Percentiles rank a stretch among this genome's conserved stretches.
Conservation (phyloP, 192 early-diverging fungal genomes). For the Coemansia sp. region DNA sequence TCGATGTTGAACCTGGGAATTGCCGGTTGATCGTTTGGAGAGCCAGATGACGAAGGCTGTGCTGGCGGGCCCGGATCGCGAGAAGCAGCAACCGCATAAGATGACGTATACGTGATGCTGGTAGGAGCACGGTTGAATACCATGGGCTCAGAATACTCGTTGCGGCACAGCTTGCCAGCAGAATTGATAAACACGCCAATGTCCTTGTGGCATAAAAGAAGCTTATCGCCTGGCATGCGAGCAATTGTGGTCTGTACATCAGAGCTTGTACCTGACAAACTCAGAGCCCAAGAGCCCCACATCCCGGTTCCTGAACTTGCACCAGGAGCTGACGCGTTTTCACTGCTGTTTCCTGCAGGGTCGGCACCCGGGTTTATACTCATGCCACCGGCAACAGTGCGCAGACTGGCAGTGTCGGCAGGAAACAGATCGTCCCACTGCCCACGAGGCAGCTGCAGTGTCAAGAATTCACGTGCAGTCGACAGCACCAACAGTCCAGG, state of each 20-base stretch:
- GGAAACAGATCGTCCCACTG: slow-evolving; percentile 53
- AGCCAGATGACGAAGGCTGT: background rate
- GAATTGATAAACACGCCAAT: slow-evolving; percentile 51
- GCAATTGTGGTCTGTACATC: slow-evolving; percentile 42
- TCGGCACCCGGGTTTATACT: background rate
- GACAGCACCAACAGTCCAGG: slow-evolving; percentile 58
- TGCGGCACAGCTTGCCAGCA: slow-evolving; percentile 48
- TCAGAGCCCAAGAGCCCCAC: slow-evolving; percentile 52
- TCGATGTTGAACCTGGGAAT: slow-evolving; percentile 60
- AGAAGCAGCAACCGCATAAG: slow-evolving; percentile 41
- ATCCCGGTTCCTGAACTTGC: slow-evolving; percentile 21
- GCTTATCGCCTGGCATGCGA: slow-evolving; percentile 50
- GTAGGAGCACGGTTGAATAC: slow-evolving; percentile 33
- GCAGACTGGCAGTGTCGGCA: slow-evolving; percentile 46
- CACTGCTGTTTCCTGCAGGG: background rate
- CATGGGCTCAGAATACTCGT: slow-evolving; percentile 44
- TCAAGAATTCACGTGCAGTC: slow-evolving; percentile 49
- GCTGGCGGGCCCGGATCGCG: slow-evolving; percentile 3
- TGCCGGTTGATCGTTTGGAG: background rate
- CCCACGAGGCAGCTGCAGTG: slow-evolving; percentile 47
- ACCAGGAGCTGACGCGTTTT: slow-evolving; percentile 4
- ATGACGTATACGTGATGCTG: slow-evolving; percentile 49
- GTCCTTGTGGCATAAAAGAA: slow-evolving; percentile 49
- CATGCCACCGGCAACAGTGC: slow-evolving; percentile 36
- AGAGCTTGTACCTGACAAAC: slow-evolving; percentile 28